Evolutionary conservation across 148 eudicot species (phyloP).

Genomic region (Pharnaceum exiguum): DNA sequence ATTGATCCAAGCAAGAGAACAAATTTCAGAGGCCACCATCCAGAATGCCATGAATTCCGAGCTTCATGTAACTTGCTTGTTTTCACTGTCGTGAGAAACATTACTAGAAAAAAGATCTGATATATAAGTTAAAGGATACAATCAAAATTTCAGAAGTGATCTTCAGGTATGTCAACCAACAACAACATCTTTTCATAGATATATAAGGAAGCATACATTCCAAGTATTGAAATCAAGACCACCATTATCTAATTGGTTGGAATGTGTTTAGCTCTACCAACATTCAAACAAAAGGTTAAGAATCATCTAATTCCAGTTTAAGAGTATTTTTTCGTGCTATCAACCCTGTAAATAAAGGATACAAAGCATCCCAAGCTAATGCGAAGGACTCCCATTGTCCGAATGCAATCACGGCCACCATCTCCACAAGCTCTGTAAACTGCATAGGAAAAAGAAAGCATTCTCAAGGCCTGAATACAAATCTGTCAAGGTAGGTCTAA

Average conservation of each 20-base stretch:
- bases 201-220: no score
- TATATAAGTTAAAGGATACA: slow-evolving; percentile 45
- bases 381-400: slow-evolving; percentile 86
- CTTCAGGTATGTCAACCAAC: background rate
- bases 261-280: no score
- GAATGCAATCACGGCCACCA: slow-evolving; percentile 57
- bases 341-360: slow-evolving; percentile 43
- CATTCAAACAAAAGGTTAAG: no score
- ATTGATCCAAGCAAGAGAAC: slow-evolving; percentile 46
- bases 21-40: slow-evolving; percentile 67
- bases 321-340: no score
- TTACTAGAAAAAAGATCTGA: slow-evolving; percentile 73
- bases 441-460: slow-evolving; percentile 26
- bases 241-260: no score
- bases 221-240: no score
- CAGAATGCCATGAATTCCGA: slow-evolving; percentile 73
- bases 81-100: slow-evolving; percentile 64
- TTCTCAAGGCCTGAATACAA: slow-evolving; percentile 3
- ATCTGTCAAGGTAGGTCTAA: no score
- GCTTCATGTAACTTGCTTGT: slow-evolving; percentile 55
- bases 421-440: slow-evolving; percentile 70
- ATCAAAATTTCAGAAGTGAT: background rate
- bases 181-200: background rate
- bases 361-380: slow-evolving; percentile 91
- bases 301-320: no score